Conservation (phyloP, 2,329 filamentous ascomycete genomes). For the Claviceps capensis region DNA sequence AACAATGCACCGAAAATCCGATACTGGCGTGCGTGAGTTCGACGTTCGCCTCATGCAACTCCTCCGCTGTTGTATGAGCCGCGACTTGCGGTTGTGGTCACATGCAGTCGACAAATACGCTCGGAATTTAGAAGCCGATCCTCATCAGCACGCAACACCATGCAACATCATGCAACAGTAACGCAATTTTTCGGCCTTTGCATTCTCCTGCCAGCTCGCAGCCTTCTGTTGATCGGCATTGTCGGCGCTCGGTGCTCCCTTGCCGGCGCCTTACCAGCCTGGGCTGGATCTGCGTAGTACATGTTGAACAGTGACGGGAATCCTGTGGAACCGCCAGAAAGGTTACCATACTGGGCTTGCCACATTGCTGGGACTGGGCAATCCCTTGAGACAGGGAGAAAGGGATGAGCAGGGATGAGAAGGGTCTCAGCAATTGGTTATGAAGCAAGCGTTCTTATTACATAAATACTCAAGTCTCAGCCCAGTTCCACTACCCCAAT, state of each 20-base stretch:
- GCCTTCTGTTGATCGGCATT: neutral
- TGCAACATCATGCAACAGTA: no score
- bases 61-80: no score
- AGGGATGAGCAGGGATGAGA: neutral
- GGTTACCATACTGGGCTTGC: slow-evolving; percentile 3
- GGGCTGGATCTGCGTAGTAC: slow-evolving; percentile 3
- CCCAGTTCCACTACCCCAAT: no score
- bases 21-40: no score
- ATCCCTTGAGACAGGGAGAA: neutral
- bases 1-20: no score
- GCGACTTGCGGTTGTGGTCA: no score
- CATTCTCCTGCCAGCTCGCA: neutral
- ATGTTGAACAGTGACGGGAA: neutral
- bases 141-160: no score
- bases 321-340: slow-evolving; percentile 1
- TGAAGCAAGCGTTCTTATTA: neutral
- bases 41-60: no score
- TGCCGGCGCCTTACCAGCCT: neutral
- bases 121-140: no score
- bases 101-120: no score
- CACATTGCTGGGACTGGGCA: slow-evolving; percentile 4
- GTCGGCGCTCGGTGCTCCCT: neutral
- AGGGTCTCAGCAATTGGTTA: neutral
- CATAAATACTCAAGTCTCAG: no score
- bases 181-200: no score